Evolutionary conservation across 108 stramenopile genomes (phyloP).

Genomic region (Pinguiococcus pyrenoidosus): DNA sequence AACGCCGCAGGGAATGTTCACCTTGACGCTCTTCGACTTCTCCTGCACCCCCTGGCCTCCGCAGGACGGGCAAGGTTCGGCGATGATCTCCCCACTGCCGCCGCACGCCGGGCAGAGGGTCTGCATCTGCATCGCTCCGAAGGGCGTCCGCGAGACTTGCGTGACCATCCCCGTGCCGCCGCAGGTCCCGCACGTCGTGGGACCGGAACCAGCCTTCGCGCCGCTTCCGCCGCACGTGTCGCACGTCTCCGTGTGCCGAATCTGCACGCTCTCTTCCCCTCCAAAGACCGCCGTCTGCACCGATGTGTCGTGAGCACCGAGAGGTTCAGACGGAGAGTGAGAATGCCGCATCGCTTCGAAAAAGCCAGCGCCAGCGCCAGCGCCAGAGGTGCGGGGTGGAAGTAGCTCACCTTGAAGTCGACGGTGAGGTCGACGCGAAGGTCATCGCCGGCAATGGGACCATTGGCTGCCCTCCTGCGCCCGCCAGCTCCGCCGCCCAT

Average conservation of each 20-base stretch:
- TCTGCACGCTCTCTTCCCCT: not conserved
- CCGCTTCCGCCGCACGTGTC: not conserved
- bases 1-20: conserved; percentile 83
- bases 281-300: conserved; percentile 4
- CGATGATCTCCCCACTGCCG: conserved; percentile 75
- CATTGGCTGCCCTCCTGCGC: no score
- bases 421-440: conserved; percentile 1
- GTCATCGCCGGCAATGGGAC: not conserved
- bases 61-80: conserved; percentile 85
- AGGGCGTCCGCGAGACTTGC: conserved; percentile 80
- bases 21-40: conserved; percentile 89
- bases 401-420: no score
- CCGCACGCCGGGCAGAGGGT: conserved; percentile 82
- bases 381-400: no score
- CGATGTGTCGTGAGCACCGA: no score
- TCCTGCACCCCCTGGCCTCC: conserved; percentile 71
- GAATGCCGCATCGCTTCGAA: no score
- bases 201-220: no score
- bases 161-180: conserved; percentile 73
- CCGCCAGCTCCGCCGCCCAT: not conserved
- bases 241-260: not conserved
- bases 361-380: no score
- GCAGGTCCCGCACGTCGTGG: conserved; percentile 64
- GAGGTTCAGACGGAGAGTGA: no score
- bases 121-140: conserved; percentile 89